phyloP scores from a whole-genome alignment of 2,329 filamentous ascomycete genomes.

The Aspergillus neoniger region DNA sequence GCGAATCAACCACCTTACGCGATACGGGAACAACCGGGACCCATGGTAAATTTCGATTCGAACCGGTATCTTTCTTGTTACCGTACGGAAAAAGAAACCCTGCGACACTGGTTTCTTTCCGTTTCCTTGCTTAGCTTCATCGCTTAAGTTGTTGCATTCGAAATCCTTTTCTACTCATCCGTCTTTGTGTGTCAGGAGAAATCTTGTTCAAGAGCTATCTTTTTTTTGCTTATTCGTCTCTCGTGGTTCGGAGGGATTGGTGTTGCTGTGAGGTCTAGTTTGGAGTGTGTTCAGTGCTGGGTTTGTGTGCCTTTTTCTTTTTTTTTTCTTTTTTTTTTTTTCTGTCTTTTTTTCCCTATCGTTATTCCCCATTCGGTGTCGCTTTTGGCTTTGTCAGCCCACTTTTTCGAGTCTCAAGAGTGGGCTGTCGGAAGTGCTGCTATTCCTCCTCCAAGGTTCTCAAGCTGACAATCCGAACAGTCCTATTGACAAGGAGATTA shows the following conservation, averaged over 20 bases:
- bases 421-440: constrained; percentile 33
- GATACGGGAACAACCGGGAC: constrained; percentile 44
- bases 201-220: background rate
- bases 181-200: background rate
- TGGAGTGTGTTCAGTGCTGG: constrained; percentile 9
- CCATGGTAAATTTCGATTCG: constrained; percentile 31
- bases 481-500: constrained; percentile 25
- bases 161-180: constrained; percentile 15
- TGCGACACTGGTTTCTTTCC: background rate
- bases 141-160: constrained; percentile 14
- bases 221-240: constrained; percentile 12
- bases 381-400: constrained; percentile 26
- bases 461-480: constrained; percentile 26
- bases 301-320: constrained; percentile 16
- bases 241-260: constrained; percentile 28
- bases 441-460: constrained; percentile 34
- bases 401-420: constrained; percentile 27
- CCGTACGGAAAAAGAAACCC: constrained; percentile 7
- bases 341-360: constrained; percentile 11
- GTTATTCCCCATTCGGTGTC: constrained; percentile 14
- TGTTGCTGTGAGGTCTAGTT: constrained; percentile 24
- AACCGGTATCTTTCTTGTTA: background rate
- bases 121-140: constrained; percentile 19
- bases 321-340: constrained; percentile 11
- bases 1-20: constrained; percentile 35